phyloP scores from a whole-genome alignment of 2,329 filamentous ascomycete genomes.

The Ophiocordyceps camponoti-floridani region DNA sequence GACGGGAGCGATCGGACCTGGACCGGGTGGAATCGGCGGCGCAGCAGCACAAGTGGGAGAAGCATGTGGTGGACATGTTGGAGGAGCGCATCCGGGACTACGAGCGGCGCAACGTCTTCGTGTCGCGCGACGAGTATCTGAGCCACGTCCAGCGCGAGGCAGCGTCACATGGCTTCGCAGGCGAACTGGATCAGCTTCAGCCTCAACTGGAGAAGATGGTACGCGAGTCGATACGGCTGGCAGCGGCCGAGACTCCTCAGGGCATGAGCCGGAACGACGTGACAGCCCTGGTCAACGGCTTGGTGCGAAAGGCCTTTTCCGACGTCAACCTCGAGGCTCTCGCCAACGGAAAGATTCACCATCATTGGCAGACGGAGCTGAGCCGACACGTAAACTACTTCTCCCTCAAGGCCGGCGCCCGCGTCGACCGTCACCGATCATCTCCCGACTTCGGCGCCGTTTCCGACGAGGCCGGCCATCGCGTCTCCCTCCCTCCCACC shows the following conservation, averaged over 20 bases:
- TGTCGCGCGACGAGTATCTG: constrained; percentile 32
- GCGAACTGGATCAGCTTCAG: constrained; percentile 20
- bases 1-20: constrained; percentile 11
- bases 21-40: constrained; percentile 16
- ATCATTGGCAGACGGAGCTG: constrained; percentile 24
- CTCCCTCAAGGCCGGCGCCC: constrained; percentile 43
- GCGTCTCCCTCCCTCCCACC: constrained; percentile 17
- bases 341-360: constrained; percentile 26
- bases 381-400: constrained; percentile 57
- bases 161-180: constrained; percentile 17
- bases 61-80: constrained; percentile 16
- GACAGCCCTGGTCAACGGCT: constrained; percentile 18
- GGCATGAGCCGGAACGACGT: constrained; percentile 24
- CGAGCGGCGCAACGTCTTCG: constrained; percentile 16
- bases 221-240: constrained; percentile 11
- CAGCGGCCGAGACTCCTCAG: constrained; percentile 7
- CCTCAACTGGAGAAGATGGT: constrained; percentile 16
- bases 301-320: constrained; percentile 24
- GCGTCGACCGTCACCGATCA: constrained; percentile 39
- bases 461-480: constrained; percentile 6
- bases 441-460: constrained; percentile 35
- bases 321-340: constrained; percentile 28
- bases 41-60: constrained; percentile 15
- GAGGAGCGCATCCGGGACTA: constrained; percentile 16
- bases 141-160: constrained; percentile 21